Base-by-base conservation (phyloP, 2,329 filamentous ascomycete genomes). In the Lasiodiplodia citricola region DNA sequence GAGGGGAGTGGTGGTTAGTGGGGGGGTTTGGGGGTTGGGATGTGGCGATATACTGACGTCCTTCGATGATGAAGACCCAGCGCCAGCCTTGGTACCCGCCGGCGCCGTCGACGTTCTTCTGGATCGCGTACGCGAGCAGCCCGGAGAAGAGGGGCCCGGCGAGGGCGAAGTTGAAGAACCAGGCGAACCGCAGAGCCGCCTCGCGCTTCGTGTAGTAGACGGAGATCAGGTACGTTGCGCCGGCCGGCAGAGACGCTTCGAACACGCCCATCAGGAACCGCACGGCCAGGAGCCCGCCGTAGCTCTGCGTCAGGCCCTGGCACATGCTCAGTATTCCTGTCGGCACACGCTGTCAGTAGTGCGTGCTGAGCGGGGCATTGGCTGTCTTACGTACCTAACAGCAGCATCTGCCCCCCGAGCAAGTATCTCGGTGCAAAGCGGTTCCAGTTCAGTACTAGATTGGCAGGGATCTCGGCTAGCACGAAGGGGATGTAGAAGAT, bases 401-500 rank as follows among this genome's bases (percentile, higher is more conserved):
- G 84, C 73, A 87, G 86, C 90, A 97, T 96, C 76, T 95, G 96
- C 41, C 86, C 82, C 7, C 93, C 91, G 68, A 96, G 90, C 77
- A 96, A 97, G 65, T 93, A 81, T 35, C 90, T 92, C 0, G 93
- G 93, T 3, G 88, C 86, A 69, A 92, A 83, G 18, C 85, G 86
- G 79, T 74, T 75, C 56, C 76, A 51, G 6, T 95, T 95, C 73
- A 96, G 88, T 47, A 96, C 81, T 68, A 94, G 83, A 77, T 96
- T 96, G 72, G 91, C 92, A 35, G 93, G 75, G 0, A 89, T 87
- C 76, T 95, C 92, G 71, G 93, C 93, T 54, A 94, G 79, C 5
- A 92, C 87, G 76, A 96, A 97, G 0, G 92, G 93, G 63, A 96
- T 86, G 81, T 95, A 97, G 82, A 96, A 96, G 73, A 96, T 90